Conservation (phyloP, 306 rosid genomes). For the Cicer arietinum region DNA sequence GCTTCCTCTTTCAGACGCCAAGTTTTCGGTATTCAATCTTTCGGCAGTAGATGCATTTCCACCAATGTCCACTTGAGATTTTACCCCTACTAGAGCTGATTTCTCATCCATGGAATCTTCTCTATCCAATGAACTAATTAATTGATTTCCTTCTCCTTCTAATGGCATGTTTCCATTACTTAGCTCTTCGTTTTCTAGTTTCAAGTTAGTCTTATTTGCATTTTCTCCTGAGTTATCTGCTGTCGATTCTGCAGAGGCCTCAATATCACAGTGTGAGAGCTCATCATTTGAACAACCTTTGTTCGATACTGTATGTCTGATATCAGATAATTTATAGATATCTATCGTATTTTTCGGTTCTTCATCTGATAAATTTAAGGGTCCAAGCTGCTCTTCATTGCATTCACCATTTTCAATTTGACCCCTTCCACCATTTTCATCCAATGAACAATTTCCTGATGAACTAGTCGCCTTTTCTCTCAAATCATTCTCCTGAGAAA, state of each 20-base stretch:
- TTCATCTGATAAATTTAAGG: conserved; percentile 42
- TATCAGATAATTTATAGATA: conserved; percentile 41
- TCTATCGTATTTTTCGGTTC: conserved; percentile 44
- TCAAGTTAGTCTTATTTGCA: conserved; percentile 38
- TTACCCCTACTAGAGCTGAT: conserved; percentile 41
- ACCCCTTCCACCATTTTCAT: conserved; percentile 45
- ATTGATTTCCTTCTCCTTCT: conserved; percentile 40
- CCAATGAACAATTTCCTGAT: conserved; percentile 44
- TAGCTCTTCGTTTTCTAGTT: conserved; percentile 42
- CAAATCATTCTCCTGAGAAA: conserved; percentile 20
- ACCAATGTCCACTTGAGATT: conserved; percentile 45
- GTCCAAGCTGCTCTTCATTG: conserved; percentile 39
- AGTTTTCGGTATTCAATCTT: conserved; percentile 45
- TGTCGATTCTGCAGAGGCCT: conserved; percentile 42
- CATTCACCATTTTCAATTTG: conserved; percentile 37
- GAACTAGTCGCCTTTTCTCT: conserved; percentile 46
- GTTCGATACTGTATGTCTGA: conserved; percentile 45
- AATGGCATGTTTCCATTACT: conserved; percentile 38
- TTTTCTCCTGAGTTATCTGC: conserved; percentile 48
- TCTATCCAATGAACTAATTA: conserved; percentile 8
- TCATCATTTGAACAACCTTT: conserved; percentile 54
- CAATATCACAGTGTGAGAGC: conserved; percentile 46
- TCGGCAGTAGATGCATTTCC: conserved; percentile 46
- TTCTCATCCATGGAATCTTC: conserved; percentile 39
- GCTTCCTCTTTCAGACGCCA: conserved; percentile 42